Evolutionary conservation across 768 basidiomycete species (phyloP).

Genomic region (Clavaria fumosa): DNA sequence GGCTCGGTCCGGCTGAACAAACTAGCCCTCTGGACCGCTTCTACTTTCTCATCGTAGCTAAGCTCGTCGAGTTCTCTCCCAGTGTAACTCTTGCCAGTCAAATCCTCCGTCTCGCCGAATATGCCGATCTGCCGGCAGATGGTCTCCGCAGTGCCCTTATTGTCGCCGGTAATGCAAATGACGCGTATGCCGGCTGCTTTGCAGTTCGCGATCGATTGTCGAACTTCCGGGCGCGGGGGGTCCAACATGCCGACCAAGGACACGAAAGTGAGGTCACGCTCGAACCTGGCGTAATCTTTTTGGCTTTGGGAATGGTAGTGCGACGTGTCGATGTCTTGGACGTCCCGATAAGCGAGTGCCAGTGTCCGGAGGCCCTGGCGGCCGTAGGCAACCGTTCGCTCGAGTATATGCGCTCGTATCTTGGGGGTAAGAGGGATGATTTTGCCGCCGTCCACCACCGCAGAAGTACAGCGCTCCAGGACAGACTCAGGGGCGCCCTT

Average conservation of each 20-base stretch:
- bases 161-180: slow-evolving; percentile 96
- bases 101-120: slow-evolving; percentile 71
- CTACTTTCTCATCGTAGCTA: slow-evolving; percentile 62
- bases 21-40: slow-evolving; percentile 75
- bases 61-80: slow-evolving; percentile 83
- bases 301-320: slow-evolving; percentile 74
- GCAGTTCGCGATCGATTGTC: slow-evolving; percentile 76
- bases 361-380: slow-evolving; percentile 76
- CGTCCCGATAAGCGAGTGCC: slow-evolving; percentile 77
- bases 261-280: slow-evolving; percentile 84
- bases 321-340: slow-evolving; percentile 55
- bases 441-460: slow-evolving; percentile 49
- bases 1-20: slow-evolving; percentile 93
- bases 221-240: slow-evolving; percentile 90
- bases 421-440: slow-evolving; percentile 47
- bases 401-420: slow-evolving; percentile 44
- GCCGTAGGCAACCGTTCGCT: slow-evolving; percentile 60
- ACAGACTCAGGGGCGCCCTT: slow-evolving; percentile 97
- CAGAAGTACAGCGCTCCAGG: slow-evolving; percentile 72
- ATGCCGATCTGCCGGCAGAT: slow-evolving; percentile 95
- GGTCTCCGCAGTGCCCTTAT: slow-evolving; percentile 94
- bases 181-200: slow-evolving; percentile 88
- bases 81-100: slow-evolving; percentile 92
- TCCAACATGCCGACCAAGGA: slow-evolving; percentile 97
- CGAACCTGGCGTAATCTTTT: slow-evolving; percentile 78